These are phyloP conservation scores for Rhizopus microsporus DNA, from an alignment of 371 early-diverging fungal species.

Conservation along the genomic window DNA sequence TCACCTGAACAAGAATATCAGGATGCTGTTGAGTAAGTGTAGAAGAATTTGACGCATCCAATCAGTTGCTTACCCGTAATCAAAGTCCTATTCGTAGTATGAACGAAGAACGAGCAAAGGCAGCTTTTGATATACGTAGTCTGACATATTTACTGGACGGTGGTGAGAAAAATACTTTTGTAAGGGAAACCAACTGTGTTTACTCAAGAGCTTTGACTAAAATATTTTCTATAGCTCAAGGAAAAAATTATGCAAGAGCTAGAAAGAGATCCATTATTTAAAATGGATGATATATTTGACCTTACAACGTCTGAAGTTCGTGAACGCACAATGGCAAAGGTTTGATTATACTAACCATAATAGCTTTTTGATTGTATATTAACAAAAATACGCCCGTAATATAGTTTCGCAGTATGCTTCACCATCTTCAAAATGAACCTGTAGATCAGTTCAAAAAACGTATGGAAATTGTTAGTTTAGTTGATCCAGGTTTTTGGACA, in stretches of 20 bases:
- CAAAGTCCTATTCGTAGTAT: slow-evolving; percentile 44
- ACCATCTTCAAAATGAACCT: slow-evolving; percentile 77
- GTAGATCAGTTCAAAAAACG: slow-evolving; percentile 74
- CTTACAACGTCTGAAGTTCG: slow-evolving; percentile 77
- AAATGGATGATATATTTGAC: slow-evolving; percentile 79
- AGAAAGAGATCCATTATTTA: slow-evolving; percentile 87
- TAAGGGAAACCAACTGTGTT: slow-evolving; percentile 12
- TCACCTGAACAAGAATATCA: slow-evolving; percentile 22
- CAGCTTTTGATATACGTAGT: slow-evolving; percentile 75
- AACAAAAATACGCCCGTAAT: background rate
- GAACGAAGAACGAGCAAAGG: slow-evolving; percentile 74
- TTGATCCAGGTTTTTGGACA: slow-evolving; percentile 93
- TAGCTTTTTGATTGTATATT: background rate
- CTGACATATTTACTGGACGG: slow-evolving; percentile 88
- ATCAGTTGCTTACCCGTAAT: background rate
- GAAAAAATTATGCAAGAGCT: slow-evolving; percentile 84
- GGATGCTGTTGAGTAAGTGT: slow-evolving; percentile 24
- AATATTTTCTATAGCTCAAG: slow-evolving; percentile 50
- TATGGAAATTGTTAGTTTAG: slow-evolving; percentile 79
- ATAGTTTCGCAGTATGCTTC: slow-evolving; percentile 71
- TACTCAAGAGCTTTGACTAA: background rate
- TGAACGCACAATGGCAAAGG: slow-evolving; percentile 87
- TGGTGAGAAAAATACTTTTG: slow-evolving; percentile 65
- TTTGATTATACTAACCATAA: slow-evolving; percentile 1
- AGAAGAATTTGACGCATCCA: background rate